A percentile compares a stretch with the other conserved stretches of the same genome.
phyloP scores from a whole-genome alignment of 371 early-diverging fungal species.

The Caulochytrium protostelioides region DNA sequence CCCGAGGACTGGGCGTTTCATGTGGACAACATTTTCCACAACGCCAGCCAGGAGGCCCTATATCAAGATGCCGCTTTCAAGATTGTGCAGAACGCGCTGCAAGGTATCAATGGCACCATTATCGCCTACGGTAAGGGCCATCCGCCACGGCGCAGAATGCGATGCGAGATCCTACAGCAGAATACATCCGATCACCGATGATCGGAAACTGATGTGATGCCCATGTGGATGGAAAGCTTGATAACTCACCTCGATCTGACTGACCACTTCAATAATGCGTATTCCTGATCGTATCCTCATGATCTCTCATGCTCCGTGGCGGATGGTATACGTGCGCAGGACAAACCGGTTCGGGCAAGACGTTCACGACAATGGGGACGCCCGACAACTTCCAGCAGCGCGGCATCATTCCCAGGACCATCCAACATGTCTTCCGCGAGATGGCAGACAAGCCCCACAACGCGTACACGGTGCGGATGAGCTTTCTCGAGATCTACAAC shows the following conservation, averaged over 20 bases:
- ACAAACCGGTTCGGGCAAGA: slow-evolving; percentile 49
- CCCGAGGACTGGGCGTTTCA: slow-evolving; percentile 30
- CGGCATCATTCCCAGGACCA: slow-evolving; percentile 28
- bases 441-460: slow-evolving; percentile 21
- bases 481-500: slow-evolving; percentile 46
- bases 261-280: too few species aligned
- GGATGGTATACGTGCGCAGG: slow-evolving; percentile 1
- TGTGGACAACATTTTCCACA: slow-evolving; percentile 32
- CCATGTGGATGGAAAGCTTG: not conserved
- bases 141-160: too few species aligned
- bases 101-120: slow-evolving; percentile 37
- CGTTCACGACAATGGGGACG: slow-evolving; percentile 43
- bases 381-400: slow-evolving; percentile 33
- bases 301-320: not conserved
- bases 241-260: not conserved
- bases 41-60: slow-evolving; percentile 29
- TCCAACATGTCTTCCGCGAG: slow-evolving; percentile 23
- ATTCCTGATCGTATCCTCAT: not conserved
- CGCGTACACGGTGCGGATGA: slow-evolving; percentile 21
- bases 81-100: slow-evolving; percentile 24
- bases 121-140: too few species aligned
- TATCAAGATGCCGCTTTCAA: slow-evolving; percentile 30
- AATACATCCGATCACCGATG: too few species aligned
- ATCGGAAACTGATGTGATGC: too few species aligned
- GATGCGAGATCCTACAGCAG: too few species aligned